These are phyloP conservation scores for Monosporascus sp. DNA, from an alignment of 2,329 filamentous ascomycete genomes.

Conservation along the genomic window DNA sequence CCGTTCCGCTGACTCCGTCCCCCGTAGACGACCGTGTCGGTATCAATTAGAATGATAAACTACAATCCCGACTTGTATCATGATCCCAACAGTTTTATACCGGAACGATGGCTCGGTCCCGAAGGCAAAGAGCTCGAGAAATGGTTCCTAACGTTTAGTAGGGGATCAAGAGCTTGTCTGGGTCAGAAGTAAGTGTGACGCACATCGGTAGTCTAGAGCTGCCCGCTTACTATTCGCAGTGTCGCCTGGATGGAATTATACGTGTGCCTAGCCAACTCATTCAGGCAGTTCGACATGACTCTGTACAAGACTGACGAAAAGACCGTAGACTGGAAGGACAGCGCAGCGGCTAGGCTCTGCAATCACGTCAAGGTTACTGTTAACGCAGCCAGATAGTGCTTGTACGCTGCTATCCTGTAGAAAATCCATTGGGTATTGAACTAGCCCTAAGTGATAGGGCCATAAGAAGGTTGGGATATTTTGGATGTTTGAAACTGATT, in stretches of 20 bases:
- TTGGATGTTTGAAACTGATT: no score
- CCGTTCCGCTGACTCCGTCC: neutral
- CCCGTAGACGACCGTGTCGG: slow-evolving; percentile 5
- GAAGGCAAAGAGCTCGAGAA: slow-evolving; percentile 8
- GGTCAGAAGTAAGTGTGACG: slow-evolving; percentile 7
- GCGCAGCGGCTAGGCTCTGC: neutral
- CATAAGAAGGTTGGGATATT: no score
- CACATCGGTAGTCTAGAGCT: neutral
- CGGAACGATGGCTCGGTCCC: slow-evolving; percentile 8
- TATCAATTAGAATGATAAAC: slow-evolving; percentile 7
- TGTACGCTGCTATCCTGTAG: neutral
- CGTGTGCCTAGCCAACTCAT: slow-evolving; percentile 9
- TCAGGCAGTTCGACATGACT: slow-evolving; percentile 6
- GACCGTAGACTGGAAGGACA: neutral
- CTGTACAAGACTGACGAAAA: slow-evolving; percentile 5
- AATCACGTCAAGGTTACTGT: neutral
- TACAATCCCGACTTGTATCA: slow-evolving; percentile 4
- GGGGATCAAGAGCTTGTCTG: slow-evolving; percentile 7
- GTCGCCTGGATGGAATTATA: slow-evolving; percentile 8
- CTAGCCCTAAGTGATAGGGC: no score
- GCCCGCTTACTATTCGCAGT: neutral
- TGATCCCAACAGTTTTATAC: slow-evolving; percentile 6
- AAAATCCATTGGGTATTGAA: neutral
- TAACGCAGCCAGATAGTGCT: neutral
- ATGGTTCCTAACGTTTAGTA: slow-evolving; percentile 11